phyloP scores from a whole-genome alignment of 2,329 filamentous ascomycete species.

The Colletotrichum destructivum region DNA sequence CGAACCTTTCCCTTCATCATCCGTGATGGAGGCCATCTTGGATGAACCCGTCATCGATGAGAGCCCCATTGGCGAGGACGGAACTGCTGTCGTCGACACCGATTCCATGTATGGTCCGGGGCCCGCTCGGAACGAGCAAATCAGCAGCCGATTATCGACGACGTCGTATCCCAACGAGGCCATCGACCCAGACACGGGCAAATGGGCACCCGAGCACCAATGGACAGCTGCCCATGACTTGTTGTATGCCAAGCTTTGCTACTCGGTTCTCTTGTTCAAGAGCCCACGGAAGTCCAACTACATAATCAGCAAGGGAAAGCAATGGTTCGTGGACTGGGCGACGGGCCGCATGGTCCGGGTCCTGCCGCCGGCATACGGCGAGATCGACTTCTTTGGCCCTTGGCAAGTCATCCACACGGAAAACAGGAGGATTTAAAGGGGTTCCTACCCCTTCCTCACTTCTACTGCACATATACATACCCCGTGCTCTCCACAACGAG shows the following conservation, averaged over 20 bases:
- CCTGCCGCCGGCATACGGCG: slow-evolving; percentile 68
- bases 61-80: slow-evolving; percentile 8
- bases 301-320: slow-evolving; percentile 69
- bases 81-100: slow-evolving; percentile 26
- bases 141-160: slow-evolving; percentile 59
- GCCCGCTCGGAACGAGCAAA: slow-evolving; percentile 38
- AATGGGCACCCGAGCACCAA: slow-evolving; percentile 70
- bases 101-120: slow-evolving; percentile 40
- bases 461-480: slow-evolving; percentile 36
- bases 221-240: slow-evolving; percentile 72
- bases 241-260: slow-evolving; percentile 73
- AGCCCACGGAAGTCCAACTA: slow-evolving; percentile 72
- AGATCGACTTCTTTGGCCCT: slow-evolving; percentile 64
- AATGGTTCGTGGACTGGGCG: slow-evolving; percentile 73
- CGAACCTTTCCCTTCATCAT: slow-evolving; percentile 31
- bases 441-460: background rate
- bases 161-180: slow-evolving; percentile 62
- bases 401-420: slow-evolving; percentile 67
- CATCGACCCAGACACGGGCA: slow-evolving; percentile 65
- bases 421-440: slow-evolving; percentile 60
- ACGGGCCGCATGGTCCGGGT: slow-evolving; percentile 70
- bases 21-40: slow-evolving; percentile 16
- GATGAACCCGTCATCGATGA: slow-evolving; percentile 37
- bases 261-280: slow-evolving; percentile 70
- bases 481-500: slow-evolving; percentile 16